Percentiles rank a stretch among this genome's conserved stretches.
phyloP scores from a whole-genome alignment of 306 rosid species.

The Senna tora region DNA sequence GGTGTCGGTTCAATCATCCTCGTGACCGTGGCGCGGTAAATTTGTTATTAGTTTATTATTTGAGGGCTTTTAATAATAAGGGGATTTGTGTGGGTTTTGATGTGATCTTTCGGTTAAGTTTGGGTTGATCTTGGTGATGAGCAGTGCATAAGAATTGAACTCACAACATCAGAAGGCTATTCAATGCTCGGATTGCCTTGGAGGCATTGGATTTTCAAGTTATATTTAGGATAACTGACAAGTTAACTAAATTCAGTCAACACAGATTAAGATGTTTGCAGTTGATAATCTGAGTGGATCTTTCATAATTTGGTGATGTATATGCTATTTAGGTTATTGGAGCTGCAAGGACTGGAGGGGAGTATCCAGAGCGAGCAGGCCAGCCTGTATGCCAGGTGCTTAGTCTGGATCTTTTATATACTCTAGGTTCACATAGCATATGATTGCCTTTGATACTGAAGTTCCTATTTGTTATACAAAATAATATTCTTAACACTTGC shows the following conservation, averaged over 20 bases:
- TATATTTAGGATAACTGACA: background rate
- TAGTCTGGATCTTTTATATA: slow-evolving; percentile 40
- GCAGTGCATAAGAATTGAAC: slow-evolving; percentile 35
- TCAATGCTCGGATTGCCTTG: slow-evolving; percentile 25
- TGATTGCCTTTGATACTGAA: slow-evolving; percentile 33
- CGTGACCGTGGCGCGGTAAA: slow-evolving; percentile 79
- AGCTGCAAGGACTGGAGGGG: slow-evolving; percentile 67
- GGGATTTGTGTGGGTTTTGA: slow-evolving; percentile 30
- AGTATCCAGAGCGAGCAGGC: slow-evolving; percentile 84
- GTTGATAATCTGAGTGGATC: slow-evolving; percentile 29
- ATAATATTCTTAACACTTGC: slow-evolving; percentile 20
- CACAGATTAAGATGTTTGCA: slow-evolving; percentile 35
- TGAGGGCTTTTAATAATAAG: slow-evolving; percentile 23
- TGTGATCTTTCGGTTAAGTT: slow-evolving; percentile 44
- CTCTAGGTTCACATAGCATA: slow-evolving; percentile 13
- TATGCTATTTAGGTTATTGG: slow-evolving; percentile 64
- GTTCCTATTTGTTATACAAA: slow-evolving; percentile 24
- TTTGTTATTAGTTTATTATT: slow-evolving; percentile 30
- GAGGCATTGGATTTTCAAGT: slow-evolving; percentile 21
- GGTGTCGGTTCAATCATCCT: slow-evolving; percentile 97
- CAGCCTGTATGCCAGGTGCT: slow-evolving; percentile 97
- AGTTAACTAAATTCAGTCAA: background rate
- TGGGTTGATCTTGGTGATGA: slow-evolving; percentile 46
- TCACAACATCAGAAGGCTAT: slow-evolving; percentile 17
- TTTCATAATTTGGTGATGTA: slow-evolving; percentile 36